These are phyloP conservation scores for Alternaria gansuensis DNA, from an alignment of 2,329 filamentous ascomycete species.

Conservation along the genomic window DNA sequence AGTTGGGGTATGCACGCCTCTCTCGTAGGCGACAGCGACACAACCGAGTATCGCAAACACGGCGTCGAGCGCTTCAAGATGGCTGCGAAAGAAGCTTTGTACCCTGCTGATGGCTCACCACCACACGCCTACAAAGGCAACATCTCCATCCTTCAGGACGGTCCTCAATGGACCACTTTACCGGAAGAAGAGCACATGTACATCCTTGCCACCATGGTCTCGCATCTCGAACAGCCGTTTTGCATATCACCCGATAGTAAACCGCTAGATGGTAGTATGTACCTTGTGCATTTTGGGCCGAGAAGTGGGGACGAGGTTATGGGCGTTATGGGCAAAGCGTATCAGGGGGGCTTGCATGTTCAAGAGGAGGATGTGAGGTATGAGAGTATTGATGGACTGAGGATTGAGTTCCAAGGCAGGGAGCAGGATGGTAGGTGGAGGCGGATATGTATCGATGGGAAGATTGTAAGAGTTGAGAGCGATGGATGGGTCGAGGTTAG, in stretches of 20 bases:
- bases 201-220: conserved; percentile 77
- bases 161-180: conserved; percentile 45
- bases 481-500: conserved; percentile 76
- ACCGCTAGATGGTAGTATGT: conserved; percentile 74
- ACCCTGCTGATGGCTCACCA: conserved; percentile 60
- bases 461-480: conserved; percentile 76
- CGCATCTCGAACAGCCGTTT: conserved; percentile 82
- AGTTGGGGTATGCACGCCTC: conserved; percentile 91
- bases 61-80: conserved; percentile 83
- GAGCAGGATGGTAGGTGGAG: conserved; percentile 80
- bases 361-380: conserved; percentile 70
- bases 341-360: conserved; percentile 66
- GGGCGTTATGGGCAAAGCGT: conserved; percentile 75
- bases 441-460: conserved; percentile 90
- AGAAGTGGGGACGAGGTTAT: conserved; percentile 72
- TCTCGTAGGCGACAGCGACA: conserved; percentile 91
- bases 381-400: conserved; percentile 71
- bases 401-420: conserved; percentile 65
- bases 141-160: conserved; percentile 55
- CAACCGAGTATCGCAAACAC: conserved; percentile 77
- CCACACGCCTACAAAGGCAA: conserved; percentile 67
- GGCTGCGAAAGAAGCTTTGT: conserved; percentile 80
- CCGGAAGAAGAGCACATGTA: conserved; percentile 71
- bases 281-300: conserved; percentile 78
- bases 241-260: conserved; percentile 77